phyloP scores from a whole-genome alignment of 208 protist species.

The Trypanosoma congolense region DNA sequence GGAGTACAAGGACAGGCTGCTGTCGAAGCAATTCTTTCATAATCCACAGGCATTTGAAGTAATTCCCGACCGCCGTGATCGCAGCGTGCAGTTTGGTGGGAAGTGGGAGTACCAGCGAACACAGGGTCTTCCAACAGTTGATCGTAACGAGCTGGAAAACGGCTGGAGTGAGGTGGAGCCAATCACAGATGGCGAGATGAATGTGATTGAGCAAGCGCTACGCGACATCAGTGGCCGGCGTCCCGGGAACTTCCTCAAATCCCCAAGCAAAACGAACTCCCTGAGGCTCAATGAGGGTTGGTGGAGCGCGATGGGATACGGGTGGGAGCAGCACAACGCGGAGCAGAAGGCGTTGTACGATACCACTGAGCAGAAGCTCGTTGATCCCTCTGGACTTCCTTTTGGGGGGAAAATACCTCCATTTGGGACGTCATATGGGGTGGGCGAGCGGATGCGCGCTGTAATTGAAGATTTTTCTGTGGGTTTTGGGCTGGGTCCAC shows the following conservation, averaged over 20 bases:
- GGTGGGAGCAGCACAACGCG: conserved; percentile 81
- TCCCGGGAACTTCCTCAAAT: conserved; percentile 86
- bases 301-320: conserved; percentile 72
- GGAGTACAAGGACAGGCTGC: conserved; percentile 85
- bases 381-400: conserved; percentile 55
- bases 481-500: conserved; percentile 82
- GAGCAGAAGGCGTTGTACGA: conserved; percentile 61
- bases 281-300: conserved; percentile 79
- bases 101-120: conserved; percentile 80
- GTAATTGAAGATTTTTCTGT: conserved; percentile 73
- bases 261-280: conserved; percentile 48
- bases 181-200: conserved; percentile 63
- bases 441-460: conserved; percentile 81
- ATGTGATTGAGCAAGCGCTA: conserved; percentile 82
- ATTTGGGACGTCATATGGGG: conserved; percentile 79
- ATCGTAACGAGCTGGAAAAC: conserved; percentile 84
- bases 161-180: conserved; percentile 65
- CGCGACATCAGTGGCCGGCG: conserved; percentile 85
- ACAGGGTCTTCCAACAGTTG: conserved; percentile 75
- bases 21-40: conserved; percentile 80
- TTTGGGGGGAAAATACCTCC: conserved; percentile 76
- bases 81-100: conserved; percentile 62
- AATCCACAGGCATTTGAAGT: conserved; percentile 84
- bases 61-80: conserved; percentile 65
- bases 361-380: conserved; percentile 58